Conservation (phyloP, 306 rosid genomes). For the Begonia masoniana region DNA sequence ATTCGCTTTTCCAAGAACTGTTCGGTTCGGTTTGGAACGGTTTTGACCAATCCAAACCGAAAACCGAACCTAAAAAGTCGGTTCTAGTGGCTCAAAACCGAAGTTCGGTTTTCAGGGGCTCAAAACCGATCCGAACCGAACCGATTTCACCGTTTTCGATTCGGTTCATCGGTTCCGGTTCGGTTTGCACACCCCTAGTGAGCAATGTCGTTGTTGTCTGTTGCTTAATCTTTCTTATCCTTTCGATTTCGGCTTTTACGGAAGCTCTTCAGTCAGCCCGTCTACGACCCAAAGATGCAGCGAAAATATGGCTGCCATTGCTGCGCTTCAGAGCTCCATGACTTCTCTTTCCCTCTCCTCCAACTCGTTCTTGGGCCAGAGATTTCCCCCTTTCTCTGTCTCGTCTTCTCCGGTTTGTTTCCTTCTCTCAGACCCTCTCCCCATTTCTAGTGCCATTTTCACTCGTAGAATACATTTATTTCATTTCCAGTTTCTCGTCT, state of each 20-base stretch:
- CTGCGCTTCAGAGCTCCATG: slow-evolving; percentile 72
- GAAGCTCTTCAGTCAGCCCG: neutral
- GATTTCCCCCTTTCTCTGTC: slow-evolving; percentile 40
- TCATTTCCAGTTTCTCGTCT: neutral
- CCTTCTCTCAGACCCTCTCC: neutral
- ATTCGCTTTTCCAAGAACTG: no score
- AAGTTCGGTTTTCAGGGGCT: no score
- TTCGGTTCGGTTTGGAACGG: no score
- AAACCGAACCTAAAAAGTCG: no score
- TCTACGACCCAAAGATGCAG: slow-evolving; percentile 9
- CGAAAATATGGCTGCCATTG: slow-evolving; percentile 71
- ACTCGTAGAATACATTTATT: neutral
- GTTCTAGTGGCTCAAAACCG: no score
- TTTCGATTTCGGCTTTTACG: neutral
- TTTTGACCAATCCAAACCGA: no score
- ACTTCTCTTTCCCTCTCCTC: slow-evolving; percentile 61
- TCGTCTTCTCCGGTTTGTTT: slow-evolving; percentile 30
- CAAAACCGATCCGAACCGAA: no score
- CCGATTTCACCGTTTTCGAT: no score
- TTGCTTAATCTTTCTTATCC: no score
- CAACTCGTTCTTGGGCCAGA: slow-evolving; percentile 77
- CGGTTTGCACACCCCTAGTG: no score
- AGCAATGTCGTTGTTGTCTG: no score
- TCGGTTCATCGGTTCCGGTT: no score
- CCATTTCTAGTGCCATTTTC: neutral